Evolutionary conservation across 78 protist genomes (phyloP), one percentile per base, ranked within the genome.

Genomic region (Dictyostelium capitatum): DNA sequence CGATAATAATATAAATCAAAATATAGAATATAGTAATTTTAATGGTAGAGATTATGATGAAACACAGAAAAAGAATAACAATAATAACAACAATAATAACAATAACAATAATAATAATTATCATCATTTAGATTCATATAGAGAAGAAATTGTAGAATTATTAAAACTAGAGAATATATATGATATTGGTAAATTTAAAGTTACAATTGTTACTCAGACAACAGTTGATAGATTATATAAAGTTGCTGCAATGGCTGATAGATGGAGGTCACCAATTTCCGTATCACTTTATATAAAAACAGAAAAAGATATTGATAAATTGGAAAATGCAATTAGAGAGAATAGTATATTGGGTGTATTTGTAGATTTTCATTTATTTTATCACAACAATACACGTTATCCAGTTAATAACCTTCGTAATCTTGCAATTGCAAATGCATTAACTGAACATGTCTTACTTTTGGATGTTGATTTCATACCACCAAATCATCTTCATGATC

Each of bases 381-480:
- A 51, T 51, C 37, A 75, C 11, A 77, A 87, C 8, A 56, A 77
- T 2, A 87, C 93, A 30, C 25, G 93, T 30, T 87, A 87, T 77
- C 93, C 93, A 51, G 93, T 87, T 15, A 87, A 87, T 12, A 78
- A 74, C 30, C 65, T 87, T 14, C 47, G 93, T 46, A 87, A 87
- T 51, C 79, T 87, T 14, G 81, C 93, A 28, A 87, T 87, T 12
- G 23, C 23, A 48, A 64, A 87, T 77, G 67, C 93, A 50, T 54
- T 15, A 37, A 77, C 93, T 12, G 93, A 87, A 3, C 56, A 32
- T 87, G 93, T 87, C 6, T 77, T 87, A 10, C 25, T 77, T 4
- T 56, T 87, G 84, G 93, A 87, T 51, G 93, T 70, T n/a, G 93
- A 87, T 47, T 87, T 87, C 53, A 17, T 87, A 4, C 93, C 93